Evolutionary conservation across 345 rosid genomes (phyloP), one percentile per base, ranked within the genome.

Genomic region (Raphanus sativus): DNA sequence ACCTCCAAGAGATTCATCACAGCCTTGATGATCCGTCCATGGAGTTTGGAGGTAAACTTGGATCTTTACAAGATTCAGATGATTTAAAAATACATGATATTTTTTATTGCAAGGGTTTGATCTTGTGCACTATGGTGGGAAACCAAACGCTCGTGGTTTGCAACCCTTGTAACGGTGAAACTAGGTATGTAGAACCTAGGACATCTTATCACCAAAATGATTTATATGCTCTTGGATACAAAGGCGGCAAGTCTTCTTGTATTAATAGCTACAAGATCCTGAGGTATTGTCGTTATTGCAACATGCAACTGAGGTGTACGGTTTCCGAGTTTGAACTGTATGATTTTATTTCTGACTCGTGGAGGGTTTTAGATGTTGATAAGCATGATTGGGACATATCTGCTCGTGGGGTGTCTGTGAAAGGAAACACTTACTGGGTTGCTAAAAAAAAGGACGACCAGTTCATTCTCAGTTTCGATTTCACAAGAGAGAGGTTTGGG

Each of bases 401-500:
- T 13, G 9, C 66, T 32, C 66, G 24, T 62, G 66, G 66, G 6
- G 66, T 62, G 42, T 62, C 66, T 3, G 40, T 62, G 24, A 62
- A 62, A 32, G 40, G 66, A n/a, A 62, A n/a, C 40, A 15, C 66
- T 30, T 62, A 30, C 40, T 62, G 66, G 66, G 3, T 62, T 62
- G 66, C 65, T 62, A 29, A 29, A 7, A 2, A 30, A 1, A 8
- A 62, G 9, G 16, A 6, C 21, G 61, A 24, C 38, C 38, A 34
- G 38, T 62, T 30, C 65, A 62, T 62, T 29, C 65, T 62, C 38
- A 13, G 40, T 30, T 62, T 62, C n/a, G 65, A 62, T 13, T 62
- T 62, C 66, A 32, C 42, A 29, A 30, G 12, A n/a, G 42, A 62
- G 66, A 62, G 24, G 30, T 62, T 62, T 30, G 24, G 24, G 12